Percentiles rank a stretch among this genome's conserved stretches.
These are phyloP conservation scores for Magnolia sinica DNA, from an alignment of 164 flowering plant genomes.

Conservation along the genomic window DNA sequence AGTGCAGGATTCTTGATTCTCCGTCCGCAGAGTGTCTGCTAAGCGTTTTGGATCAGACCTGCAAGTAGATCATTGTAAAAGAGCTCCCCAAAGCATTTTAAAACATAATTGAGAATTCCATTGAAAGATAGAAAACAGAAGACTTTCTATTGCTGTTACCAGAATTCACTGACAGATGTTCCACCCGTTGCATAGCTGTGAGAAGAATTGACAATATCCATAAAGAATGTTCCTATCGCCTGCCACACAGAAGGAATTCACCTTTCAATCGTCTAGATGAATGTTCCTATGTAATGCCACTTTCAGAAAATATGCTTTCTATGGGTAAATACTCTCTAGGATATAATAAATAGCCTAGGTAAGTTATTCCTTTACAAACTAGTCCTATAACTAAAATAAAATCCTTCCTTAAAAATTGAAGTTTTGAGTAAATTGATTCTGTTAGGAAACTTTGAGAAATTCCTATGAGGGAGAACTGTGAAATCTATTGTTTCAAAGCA, in stretches of 20 bases:
- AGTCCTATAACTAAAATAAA: no score
- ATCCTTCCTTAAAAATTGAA: no score
- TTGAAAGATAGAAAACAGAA: neutral
- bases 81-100: neutral
- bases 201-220: conserved; percentile 82
- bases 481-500: no score
- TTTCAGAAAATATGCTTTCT: neutral
- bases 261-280: neutral
- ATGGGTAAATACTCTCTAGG: neutral
- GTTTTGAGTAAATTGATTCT: no score
- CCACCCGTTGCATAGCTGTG: conserved; percentile 97
- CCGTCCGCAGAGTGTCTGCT: conserved; percentile 54
- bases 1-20: conserved; percentile 92
- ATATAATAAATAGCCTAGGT: neutral
- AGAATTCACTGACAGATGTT: conserved; percentile 75
- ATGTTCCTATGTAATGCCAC: neutral
- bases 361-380: neutral
- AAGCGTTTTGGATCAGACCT: conserved; percentile 83
- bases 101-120: neutral
- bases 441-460: neutral
- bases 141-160: conserved; percentile 39
- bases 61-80: conserved; percentile 7
- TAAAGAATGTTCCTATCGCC: conserved; percentile 70
- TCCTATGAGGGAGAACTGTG: neutral
- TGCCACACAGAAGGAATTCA: conserved; percentile 20